Evolutionary conservation across 805 yeast species (phyloP).

Genomic region (Wickerhamiella cacticola): DNA sequence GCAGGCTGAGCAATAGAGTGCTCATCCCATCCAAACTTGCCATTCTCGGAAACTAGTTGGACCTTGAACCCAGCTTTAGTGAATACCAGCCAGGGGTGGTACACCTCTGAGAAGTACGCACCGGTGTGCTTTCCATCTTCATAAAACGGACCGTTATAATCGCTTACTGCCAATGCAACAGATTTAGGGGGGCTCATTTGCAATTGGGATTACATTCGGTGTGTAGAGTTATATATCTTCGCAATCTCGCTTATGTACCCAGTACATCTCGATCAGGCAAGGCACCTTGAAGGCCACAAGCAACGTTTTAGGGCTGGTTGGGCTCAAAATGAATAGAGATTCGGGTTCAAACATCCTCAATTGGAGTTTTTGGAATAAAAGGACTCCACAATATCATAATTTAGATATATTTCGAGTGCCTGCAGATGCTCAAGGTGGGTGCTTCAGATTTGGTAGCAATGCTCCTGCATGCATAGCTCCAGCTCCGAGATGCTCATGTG

Average conservation of each 20-base stretch:
- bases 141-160: conserved; percentile 34
- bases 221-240: not conserved
- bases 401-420: no score
- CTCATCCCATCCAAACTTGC: conserved; percentile 44
- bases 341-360: no score
- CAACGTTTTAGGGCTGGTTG: no score
- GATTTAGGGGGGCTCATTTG: conserved; percentile 14
- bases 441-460: no score
- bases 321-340: no score
- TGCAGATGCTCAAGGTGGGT: no score
- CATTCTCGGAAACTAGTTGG: conserved; percentile 47
- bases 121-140: conserved; percentile 51
- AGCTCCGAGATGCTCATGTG: no score
- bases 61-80: conserved; percentile 40
- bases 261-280: not conserved
- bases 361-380: no score
- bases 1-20: conserved; percentile 38
- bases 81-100: conserved; percentile 45
- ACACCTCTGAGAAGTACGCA: conserved; percentile 44
- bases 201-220: not conserved
- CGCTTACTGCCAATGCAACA: conserved; percentile 21
- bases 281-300: no score
- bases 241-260: not conserved
- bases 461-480: not conserved
- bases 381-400: no score